A percentile compares a stretch with the other conserved stretches of the same genome.
phyloP scores from a whole-genome alignment of 2,329 filamentous ascomycete species.

The Colletotrichum incanum region DNA sequence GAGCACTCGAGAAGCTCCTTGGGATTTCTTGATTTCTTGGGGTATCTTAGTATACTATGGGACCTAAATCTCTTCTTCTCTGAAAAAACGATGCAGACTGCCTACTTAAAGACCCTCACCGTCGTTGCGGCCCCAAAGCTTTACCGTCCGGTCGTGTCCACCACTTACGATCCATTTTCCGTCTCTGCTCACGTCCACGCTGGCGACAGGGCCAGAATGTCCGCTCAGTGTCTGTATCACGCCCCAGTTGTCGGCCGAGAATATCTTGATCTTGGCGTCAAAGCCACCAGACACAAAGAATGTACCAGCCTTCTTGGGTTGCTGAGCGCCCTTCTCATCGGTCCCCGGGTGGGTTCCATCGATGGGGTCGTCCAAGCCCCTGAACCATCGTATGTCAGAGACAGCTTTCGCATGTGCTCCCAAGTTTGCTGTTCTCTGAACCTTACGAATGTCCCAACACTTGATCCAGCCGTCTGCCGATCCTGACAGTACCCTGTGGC shows the following conservation, averaged over 20 bases:
- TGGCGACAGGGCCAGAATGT: slow-evolving; percentile 93
- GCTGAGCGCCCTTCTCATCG: slow-evolving; percentile 75
- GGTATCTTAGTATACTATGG: slow-evolving; percentile 35
- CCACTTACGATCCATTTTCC: slow-evolving; percentile 94
- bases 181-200: slow-evolving; percentile 89
- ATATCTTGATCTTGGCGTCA: slow-evolving; percentile 95
- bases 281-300: slow-evolving; percentile 94
- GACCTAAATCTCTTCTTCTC: slow-evolving; percentile 1
- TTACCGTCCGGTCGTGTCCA: slow-evolving; percentile 94
- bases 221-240: slow-evolving; percentile 89
- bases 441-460: slow-evolving; percentile 96
- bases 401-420: slow-evolving; percentile 94
- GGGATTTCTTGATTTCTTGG: neutral
- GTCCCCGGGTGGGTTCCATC: slow-evolving; percentile 72
- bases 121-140: slow-evolving; percentile 94
- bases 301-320: slow-evolving; percentile 89
- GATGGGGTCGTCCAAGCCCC: slow-evolving; percentile 83
- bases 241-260: slow-evolving; percentile 96
- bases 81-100: neutral
- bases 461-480: slow-evolving; percentile 97
- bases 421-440: slow-evolving; percentile 85
- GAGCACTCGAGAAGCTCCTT: neutral
- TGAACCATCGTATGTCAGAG: slow-evolving; percentile 94
- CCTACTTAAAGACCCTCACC: slow-evolving; percentile 62
- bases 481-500: slow-evolving; percentile 92